Percentiles rank a stretch among this genome's conserved stretches.
Conservation (phyloP, 768 basidiomycete species). For the Russula olivacea region DNA sequence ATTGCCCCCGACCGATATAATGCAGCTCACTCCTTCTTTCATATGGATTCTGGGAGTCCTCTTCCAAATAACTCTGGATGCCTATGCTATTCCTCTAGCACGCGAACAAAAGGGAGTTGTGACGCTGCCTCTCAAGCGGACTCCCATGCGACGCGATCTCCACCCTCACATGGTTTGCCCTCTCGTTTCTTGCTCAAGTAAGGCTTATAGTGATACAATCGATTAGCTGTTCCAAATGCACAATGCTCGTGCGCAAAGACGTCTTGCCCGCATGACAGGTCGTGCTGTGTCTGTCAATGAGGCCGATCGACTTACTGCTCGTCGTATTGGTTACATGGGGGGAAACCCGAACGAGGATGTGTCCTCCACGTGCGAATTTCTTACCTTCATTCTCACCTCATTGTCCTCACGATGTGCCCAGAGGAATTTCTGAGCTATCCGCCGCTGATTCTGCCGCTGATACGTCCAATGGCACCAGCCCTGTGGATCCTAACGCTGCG, state of each 20-base stretch:
- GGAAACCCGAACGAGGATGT: constrained; percentile 23
- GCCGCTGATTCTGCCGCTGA: constrained; percentile 22
- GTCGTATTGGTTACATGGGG: constrained; percentile 6
- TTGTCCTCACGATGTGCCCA: constrained; percentile 6
- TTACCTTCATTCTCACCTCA: background rate
- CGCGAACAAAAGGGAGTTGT: constrained; percentile 32
- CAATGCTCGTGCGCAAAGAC: constrained; percentile 57
- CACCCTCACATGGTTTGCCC: constrained; percentile 42
- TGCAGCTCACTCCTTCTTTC: constrained; percentile 52
- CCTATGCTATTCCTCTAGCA: constrained; percentile 40
- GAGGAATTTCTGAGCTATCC: background rate
- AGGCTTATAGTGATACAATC: background rate
- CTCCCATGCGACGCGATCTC: constrained; percentile 31
- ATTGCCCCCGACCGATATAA: constrained; percentile 62
- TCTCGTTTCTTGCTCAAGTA: too few relatives aligned
- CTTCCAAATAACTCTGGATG: constrained; percentile 37
- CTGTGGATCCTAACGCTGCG: constrained; percentile 36
- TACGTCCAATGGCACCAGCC: constrained; percentile 32
- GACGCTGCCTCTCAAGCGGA: constrained; percentile 40
- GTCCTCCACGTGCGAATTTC: background rate
- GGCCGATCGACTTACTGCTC: constrained; percentile 40
- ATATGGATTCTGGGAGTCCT: constrained; percentile 49
- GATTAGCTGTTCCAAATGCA: constrained; percentile 62
- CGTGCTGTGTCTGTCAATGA: constrained; percentile 42
- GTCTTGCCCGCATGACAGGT: constrained; percentile 65